Evolutionary conservation across 139 green algal species (phyloP).

Genomic region (Zygnema circumcarinatum): DNA sequence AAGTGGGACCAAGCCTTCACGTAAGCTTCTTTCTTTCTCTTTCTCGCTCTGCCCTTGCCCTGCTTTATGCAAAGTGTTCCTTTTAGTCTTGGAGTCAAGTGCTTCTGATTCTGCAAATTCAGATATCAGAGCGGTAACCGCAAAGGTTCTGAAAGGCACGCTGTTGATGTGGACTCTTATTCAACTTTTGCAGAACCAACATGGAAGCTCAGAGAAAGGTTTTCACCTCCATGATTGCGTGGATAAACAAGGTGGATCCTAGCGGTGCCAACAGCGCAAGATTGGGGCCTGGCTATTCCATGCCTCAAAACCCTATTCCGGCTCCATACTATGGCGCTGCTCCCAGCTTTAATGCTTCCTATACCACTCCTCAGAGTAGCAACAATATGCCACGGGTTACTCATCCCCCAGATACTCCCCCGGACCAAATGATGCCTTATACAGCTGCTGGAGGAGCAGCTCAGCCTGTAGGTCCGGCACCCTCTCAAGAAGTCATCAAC

Average conservation of each 20-base stretch:
- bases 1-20: conserved; percentile 28
- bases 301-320: too few relatives aligned
- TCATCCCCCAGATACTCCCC: not conserved
- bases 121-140: too few relatives aligned
- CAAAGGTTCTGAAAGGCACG: too few relatives aligned
- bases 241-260: conserved; percentile 3
- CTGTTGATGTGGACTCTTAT: too few relatives aligned
- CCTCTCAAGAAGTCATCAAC: not conserved
- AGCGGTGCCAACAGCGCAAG: not conserved
- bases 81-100: not conserved
- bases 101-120: too few relatives aligned
- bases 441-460: not conserved
- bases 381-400: not conserved
- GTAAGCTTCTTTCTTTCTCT: not conserved
- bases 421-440: not conserved
- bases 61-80: not conserved
- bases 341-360: not conserved
- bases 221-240: conserved; percentile 1
- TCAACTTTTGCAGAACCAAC: not conserved
- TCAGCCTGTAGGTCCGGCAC: not conserved
- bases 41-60: not conserved
- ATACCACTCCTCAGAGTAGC: not conserved
- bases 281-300: too few relatives aligned
- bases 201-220: conserved; percentile 8
- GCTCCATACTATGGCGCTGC: not conserved